Evolutionary conservation across 805 yeast genomes (phyloP).

Genomic region (Ogataea methanolica): DNA sequence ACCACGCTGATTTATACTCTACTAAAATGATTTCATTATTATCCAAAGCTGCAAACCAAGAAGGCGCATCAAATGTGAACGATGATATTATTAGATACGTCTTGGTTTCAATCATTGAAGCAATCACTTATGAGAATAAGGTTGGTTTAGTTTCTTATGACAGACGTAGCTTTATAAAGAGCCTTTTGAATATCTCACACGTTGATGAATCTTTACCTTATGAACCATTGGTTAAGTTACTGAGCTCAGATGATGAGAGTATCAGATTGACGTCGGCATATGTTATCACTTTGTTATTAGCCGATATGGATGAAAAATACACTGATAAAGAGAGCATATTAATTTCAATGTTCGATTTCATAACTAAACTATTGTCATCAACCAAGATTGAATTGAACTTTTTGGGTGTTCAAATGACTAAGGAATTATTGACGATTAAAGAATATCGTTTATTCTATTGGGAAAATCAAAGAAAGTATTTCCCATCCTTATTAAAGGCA

Average conservation of each 20-base stretch:
- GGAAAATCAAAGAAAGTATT: conserved; percentile 35
- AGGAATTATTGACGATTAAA: conserved; percentile 53
- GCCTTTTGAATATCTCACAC: conserved; percentile 35
- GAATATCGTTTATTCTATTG: conserved; percentile 50
- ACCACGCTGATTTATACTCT: conserved; percentile 48
- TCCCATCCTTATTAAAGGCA: conserved; percentile 47
- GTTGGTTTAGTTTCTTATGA: not conserved
- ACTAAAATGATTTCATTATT: conserved; percentile 51
- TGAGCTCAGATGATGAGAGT: conserved; percentile 52
- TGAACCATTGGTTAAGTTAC: conserved; percentile 46
- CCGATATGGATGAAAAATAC: conserved; percentile 16
- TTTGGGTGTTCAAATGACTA: conserved; percentile 60
- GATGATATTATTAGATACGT: conserved; percentile 65
- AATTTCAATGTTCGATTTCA: conserved; percentile 34
- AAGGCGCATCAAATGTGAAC: conserved; percentile 31
- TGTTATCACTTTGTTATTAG: conserved; percentile 47
- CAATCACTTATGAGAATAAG: conserved; percentile 31
- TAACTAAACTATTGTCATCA: conserved; percentile 28
- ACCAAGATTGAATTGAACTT: conserved; percentile 50
- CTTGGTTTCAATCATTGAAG: conserved; percentile 58
- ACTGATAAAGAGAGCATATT: conserved; percentile 32
- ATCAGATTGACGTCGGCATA: conserved; percentile 52
- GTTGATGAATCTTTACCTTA: conserved; percentile 47
- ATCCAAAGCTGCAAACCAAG: conserved; percentile 27
- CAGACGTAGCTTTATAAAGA: conserved; percentile 18